Conservation (phyloP, 306 rosid species). For the Fragaria nilgerrensis region DNA sequence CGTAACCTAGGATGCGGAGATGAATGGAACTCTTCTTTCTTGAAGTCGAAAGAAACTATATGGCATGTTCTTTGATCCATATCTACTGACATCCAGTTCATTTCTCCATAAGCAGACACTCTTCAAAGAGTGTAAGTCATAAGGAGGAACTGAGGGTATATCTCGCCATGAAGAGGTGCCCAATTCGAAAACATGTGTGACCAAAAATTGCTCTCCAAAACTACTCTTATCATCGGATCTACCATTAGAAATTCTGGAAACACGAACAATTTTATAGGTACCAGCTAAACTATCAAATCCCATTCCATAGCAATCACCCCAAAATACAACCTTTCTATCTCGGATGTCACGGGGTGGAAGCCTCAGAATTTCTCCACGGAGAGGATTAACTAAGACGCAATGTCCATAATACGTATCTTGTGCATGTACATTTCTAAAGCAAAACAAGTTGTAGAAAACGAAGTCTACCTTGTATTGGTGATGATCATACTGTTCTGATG, state of each 20-base stretch:
- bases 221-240: no score
- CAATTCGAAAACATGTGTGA: not conserved
- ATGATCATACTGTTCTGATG: not conserved
- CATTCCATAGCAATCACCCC: not conserved
- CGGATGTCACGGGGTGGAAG: not conserved
- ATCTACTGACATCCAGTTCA: not conserved
- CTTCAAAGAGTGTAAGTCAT: not conserved
- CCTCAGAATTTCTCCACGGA: not conserved
- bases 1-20: not conserved
- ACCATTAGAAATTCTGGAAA: not conserved
- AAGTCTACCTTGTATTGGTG: not conserved
- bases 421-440: not conserved
- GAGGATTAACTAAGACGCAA: not conserved
- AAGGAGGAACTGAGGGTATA: slow-evolving; percentile 8
- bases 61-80: not conserved
- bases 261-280: not conserved
- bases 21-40: not conserved
- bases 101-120: not conserved
- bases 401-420: not conserved
- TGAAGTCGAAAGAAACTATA: not conserved
- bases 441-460: slow-evolving; percentile 1
- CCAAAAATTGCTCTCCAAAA: no score
- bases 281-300: not conserved
- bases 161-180: not conserved
- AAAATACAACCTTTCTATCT: not conserved